These are phyloP conservation scores for Bipolaris sorokiniana DNA, from an alignment of 2,329 filamentous ascomycete genomes.

Conservation along the genomic window DNA sequence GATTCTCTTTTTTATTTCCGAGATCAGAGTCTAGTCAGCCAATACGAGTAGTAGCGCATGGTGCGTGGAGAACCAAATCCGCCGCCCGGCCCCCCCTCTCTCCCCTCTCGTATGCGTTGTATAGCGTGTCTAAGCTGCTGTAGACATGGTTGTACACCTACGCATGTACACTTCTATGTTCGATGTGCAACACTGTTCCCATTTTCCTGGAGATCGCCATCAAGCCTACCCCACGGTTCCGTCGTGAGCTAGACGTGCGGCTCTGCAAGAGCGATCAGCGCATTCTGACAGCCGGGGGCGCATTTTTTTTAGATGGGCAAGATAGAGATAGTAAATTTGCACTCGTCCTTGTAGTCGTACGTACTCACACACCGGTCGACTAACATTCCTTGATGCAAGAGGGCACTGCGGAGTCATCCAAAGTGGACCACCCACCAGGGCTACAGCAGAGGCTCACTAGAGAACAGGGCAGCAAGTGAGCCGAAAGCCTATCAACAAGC, in stretches of 20 bases:
- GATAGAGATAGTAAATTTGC: not conserved
- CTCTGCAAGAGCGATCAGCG: slow-evolving; percentile 20
- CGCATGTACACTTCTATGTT: slow-evolving; percentile 7
- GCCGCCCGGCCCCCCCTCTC: not conserved
- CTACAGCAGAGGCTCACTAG: slow-evolving; percentile 9
- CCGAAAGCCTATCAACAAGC: slow-evolving; percentile 13
- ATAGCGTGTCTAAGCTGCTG: slow-evolving; percentile 1
- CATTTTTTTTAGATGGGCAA: slow-evolving; percentile 9
- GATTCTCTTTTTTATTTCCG: slow-evolving; percentile 26
- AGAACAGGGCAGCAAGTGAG: slow-evolving; percentile 13
- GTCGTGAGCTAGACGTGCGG: slow-evolving; percentile 29
- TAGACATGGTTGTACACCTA: not conserved
- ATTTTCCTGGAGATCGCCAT: slow-evolving; percentile 31
- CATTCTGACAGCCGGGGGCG: slow-evolving; percentile 11
- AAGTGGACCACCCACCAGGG: slow-evolving; percentile 4
- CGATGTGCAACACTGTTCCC: slow-evolving; percentile 19
- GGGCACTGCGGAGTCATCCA: slow-evolving; percentile 1
- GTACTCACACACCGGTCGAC: not conserved
- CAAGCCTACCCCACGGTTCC: slow-evolving; percentile 27
- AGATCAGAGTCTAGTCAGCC: slow-evolving; percentile 9
- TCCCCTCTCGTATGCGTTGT: not conserved
- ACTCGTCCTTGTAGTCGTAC: not conserved
- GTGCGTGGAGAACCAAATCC: slow-evolving; percentile 18
- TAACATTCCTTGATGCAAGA: not conserved
- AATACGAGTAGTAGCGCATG: slow-evolving; percentile 4